Evolutionary conservation across 2,329 filamentous ascomycete species (phyloP).

Genomic region (Penicillium digitatum): DNA sequence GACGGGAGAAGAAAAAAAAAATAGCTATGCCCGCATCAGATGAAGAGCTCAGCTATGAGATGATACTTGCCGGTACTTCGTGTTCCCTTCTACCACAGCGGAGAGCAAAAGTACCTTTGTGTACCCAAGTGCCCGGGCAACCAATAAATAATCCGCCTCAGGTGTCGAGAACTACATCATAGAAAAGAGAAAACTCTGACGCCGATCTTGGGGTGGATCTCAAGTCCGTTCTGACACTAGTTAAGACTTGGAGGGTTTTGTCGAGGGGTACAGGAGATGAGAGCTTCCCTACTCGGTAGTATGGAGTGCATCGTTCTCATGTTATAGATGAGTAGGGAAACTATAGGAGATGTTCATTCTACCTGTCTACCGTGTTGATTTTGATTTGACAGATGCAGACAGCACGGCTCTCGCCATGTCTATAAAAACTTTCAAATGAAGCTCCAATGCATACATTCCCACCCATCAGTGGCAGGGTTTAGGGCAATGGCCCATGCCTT

Average conservation of each 20-base stretch:
- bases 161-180: constrained; percentile 3
- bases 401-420: not conserved
- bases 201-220: constrained; percentile 4
- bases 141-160: not conserved
- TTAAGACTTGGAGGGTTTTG: not conserved
- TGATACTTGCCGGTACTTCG: constrained; percentile 10
- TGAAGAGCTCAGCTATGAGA: constrained; percentile 13
- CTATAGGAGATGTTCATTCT: not conserved
- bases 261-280: not conserved
- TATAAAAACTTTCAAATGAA: not conserved
- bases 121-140: constrained; percentile 7
- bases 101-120: not conserved
- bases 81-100: not conserved
- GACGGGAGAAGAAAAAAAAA: constrained; percentile 13
- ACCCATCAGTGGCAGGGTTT: not conserved
- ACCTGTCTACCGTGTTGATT: not conserved
- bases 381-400: not conserved
- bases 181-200: constrained; percentile 8
- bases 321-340: not conserved
- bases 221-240: not conserved
- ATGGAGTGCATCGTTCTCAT: not conserved
- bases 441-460: not conserved
- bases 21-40: constrained; percentile 17
- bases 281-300: not conserved
- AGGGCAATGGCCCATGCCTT: not conserved